Evolutionary conservation across 345 rosid genomes (phyloP), one percentile per base, ranked within the genome.

Genomic region (Salix udensis): DNA sequence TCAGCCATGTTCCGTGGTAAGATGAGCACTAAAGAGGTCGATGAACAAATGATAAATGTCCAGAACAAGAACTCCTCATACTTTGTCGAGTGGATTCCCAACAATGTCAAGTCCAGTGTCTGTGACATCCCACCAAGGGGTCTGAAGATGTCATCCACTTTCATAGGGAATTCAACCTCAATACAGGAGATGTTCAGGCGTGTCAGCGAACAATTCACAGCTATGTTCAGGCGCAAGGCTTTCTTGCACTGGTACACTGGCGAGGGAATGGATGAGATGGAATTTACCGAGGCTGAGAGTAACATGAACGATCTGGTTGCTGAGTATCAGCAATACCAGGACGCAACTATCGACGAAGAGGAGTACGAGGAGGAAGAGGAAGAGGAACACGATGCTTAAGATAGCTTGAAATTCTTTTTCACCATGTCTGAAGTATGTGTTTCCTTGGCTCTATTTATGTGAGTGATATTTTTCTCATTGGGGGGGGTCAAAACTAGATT

Each of bases 131-230:
- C 81, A 31, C 81, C 81, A 4, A 78, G 31, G 24, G 81, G 81
- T 67, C 73, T 78, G 11, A 78, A n/a, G 67, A 72, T 78, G 76
- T 68, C 76, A 53, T 78, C 81, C 3, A 78, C 81, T 53, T 78
- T 78, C 50, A 42, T 78, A 3, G 76, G 81, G n/a, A 78, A 72
- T 67, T 78, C 81, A 28, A 78, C 81, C 1, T 78, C 80, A 4
- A 77, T 77, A 55, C 80, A 77, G 55, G 80, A 77, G 52, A 77
- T 77, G 80, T 77, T 77, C 67, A 78, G 81, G 76, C 81, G 81
- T 30, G 81, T 78, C 3, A 72, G 81, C 5, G 81, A 78, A 34
- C 81, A 78, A 31, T 78, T 78, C 72, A 78, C 81, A 4, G 81
- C 76, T 12, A 78, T 78, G 81, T 78, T 78, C 67, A 72, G 81